Evolutionary conservation across 2,329 filamentous ascomycete species (phyloP).

Genomic region (Exophiala lecanii-corni): DNA sequence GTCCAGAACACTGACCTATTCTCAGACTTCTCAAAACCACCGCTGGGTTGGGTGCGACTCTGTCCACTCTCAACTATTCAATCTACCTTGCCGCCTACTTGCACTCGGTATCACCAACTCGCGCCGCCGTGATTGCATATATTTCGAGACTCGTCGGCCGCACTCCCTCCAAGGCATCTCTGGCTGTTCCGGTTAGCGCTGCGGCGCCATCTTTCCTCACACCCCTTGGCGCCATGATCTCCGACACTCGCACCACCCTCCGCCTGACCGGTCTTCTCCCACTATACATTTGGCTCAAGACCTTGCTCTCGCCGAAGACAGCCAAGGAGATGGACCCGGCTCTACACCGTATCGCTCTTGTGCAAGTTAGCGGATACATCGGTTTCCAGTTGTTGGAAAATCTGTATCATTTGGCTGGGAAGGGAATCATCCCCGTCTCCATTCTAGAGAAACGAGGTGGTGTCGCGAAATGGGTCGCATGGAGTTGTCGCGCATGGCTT

Average conservation of each 20-base stretch:
- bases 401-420: slow-evolving; percentile 67
- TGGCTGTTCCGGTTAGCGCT: slow-evolving; percentile 41
- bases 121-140: slow-evolving; percentile 25
- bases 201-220: slow-evolving; percentile 39
- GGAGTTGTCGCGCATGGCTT: slow-evolving; percentile 77
- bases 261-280: slow-evolving; percentile 63
- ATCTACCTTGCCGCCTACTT: slow-evolving; percentile 59
- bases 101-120: slow-evolving; percentile 42
- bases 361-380: slow-evolving; percentile 64
- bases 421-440: slow-evolving; percentile 58
- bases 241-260: slow-evolving; percentile 46
- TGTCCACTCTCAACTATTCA: slow-evolving; percentile 65
- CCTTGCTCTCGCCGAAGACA: slow-evolving; percentile 40
- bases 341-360: slow-evolving; percentile 54
- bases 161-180: slow-evolving; percentile 18
- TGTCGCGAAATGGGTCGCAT: slow-evolving; percentile 57
- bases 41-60: slow-evolving; percentile 63
- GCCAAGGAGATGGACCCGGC: slow-evolving; percentile 37
- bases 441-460: slow-evolving; percentile 40
- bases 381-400: slow-evolving; percentile 80
- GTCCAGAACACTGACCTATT: background rate
- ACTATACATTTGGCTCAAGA: slow-evolving; percentile 74
- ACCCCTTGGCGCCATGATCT: slow-evolving; percentile 51
- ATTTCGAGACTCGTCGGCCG: slow-evolving; percentile 22
- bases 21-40: slow-evolving; percentile 62